Evolutionary conservation across 345 rosid species (phyloP), one percentile per base, ranked within the genome.

Genomic region (Durio zibethinus): DNA sequence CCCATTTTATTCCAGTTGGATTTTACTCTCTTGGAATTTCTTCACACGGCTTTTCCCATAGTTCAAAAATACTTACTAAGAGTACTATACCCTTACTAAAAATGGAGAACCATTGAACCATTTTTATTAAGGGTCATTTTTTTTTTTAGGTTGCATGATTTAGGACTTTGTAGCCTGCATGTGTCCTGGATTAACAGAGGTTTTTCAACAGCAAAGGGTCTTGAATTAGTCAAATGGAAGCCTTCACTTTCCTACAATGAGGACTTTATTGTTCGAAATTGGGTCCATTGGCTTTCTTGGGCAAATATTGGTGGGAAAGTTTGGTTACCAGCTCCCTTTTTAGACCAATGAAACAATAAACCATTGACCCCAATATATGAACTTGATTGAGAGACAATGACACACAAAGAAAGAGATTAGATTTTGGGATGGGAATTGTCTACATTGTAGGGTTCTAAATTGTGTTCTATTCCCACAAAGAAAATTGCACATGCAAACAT

Each of bases 1-100:
- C 85, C 75, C 81, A 67, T 70, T 52, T 82, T 76, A 80, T 72
- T 81, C 29, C 54, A 20, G 76, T 80, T 83, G 78, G 85, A 75
- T 65, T 76, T 64, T 77, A 52, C 63, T 72, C 31, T 6, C 40
- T 62, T 31, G 60, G 2, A 62, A 12, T 7, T 54, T n/a, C 8
- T 54, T 54, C 60, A 11, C 12, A 8, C 27, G 1, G 7, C 27
- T 54, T 54, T 54, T 7, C 27, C 4, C 27, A n/a, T 21, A 21
- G 31, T 57, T 23, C 1, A 23, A 56, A 4, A 57, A n/a, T 53
- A n/a, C 40, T 38, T 7, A 53, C 16, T 50, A 15, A 57, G 6
- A 23, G n/a, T n/a, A n/a, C 4, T 25, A 25, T 23, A 23, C 31
- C 6, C 12, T 57, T 10, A 10, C 23, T 8, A 53, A 20, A 18